Evolutionary conservation across 2,329 filamentous ascomycete genomes (phyloP), one percentile per base, ranked within the genome.

Genomic region (Venturia aucupariae): DNA sequence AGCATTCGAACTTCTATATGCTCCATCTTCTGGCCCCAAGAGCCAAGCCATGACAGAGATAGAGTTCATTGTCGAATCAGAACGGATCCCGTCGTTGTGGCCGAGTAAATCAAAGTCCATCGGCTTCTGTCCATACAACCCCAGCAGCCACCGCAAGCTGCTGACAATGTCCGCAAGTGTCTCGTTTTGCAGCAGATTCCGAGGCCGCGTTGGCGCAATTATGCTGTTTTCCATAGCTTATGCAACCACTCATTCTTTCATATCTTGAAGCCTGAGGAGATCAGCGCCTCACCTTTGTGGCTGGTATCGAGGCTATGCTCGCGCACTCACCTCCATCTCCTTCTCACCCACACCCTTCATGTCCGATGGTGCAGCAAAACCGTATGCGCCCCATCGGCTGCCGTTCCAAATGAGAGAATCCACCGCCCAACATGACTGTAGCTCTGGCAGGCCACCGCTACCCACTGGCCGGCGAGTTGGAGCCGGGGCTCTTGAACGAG

Each of bases 241-340:
- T 32, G 48, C 48, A 54, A 54, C 24, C 24, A 30, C 11, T 54
- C 7, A 27, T 51, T 30, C 8, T 11, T 2, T 51, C n/a, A 13
- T 15, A 27, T 27, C 22, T 32, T 7, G 27, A 30, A 54, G 51
- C 51, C 27, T 35, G 22, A 35, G 13, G 51, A 30, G 51, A 55
- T n/a, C n/a, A n/a, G 51, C 51, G 51, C 51, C 51, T 55, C 51
- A 57, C 27, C 27, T 15, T 35, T 32, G 51, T 57, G 51, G 51
- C 51, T 57, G n/a, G 51, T 35, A 35, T 57, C 51, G 51, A 32
- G 51, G 51, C 51, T 57, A 57, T 57, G 51, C 30, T 35, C 51
- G 27, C 51, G 13, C 51, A 32, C 30, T 55, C 48, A 55, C 48
- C 22, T 55, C 27, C 10, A n/a, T 35, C 27, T 17, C 13, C 13